These are phyloP conservation scores for Sisymbrium irio DNA, from an alignment of 345 rosid genomes.

Conservation along the genomic window DNA sequence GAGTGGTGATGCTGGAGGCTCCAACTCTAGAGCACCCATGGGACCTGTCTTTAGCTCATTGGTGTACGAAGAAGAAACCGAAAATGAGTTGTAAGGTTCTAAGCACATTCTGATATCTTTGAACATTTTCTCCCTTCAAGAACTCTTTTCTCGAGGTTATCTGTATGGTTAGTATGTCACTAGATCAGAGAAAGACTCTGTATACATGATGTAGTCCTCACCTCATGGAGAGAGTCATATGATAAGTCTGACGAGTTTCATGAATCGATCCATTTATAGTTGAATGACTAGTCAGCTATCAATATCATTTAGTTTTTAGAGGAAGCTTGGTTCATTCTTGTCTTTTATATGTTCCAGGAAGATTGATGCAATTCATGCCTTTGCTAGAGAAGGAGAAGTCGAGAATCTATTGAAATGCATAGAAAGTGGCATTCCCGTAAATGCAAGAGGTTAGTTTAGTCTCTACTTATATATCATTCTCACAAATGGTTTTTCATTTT, in stretches of 20 bases:
- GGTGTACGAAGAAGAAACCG: constrained; percentile 70
- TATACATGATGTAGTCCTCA: background rate
- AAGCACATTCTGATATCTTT: background rate
- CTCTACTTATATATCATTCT: background rate
- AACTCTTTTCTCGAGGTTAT: background rate
- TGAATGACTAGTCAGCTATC: background rate
- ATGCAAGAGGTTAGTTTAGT: constrained; percentile 61
- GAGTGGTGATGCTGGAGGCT: constrained; percentile 38
- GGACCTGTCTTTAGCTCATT: constrained; percentile 97
- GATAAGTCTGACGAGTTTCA: background rate
- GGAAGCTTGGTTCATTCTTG: background rate
- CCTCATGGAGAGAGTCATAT: background rate
- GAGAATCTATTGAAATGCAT: constrained; percentile 68
- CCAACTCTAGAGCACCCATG: constrained; percentile 55
- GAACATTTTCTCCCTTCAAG: background rate
- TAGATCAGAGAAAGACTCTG: background rate
- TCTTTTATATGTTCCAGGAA: constrained; percentile 42
- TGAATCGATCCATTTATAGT: background rate
- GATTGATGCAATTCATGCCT: constrained; percentile 84
- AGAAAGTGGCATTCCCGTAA: constrained; percentile 63
- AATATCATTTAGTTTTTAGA: background rate
- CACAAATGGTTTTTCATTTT: background rate
- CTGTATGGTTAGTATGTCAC: background rate
- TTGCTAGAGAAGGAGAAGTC: constrained; percentile 91
- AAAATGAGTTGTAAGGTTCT: constrained; percentile 78